phyloP scores from a whole-genome alignment of 805 yeast genomes.

The Wickerhamiella occidentalis region DNA sequence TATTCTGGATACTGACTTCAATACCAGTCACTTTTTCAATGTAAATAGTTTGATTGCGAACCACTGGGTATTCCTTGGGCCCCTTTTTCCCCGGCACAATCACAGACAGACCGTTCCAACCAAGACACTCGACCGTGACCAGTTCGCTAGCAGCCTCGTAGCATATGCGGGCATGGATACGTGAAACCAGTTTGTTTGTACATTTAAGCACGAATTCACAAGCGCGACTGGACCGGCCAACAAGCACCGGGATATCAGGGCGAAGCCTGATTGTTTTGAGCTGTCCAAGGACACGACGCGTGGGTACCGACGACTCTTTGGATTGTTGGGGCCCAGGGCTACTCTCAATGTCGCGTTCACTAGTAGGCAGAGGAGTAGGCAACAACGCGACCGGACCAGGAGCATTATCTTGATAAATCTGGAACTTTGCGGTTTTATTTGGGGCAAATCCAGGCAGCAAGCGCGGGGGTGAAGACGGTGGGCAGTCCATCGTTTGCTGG shows the following conservation, averaged over 20 bases:
- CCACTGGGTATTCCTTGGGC: slow-evolving; percentile 37
- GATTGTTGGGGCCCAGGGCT: slow-evolving; percentile 3
- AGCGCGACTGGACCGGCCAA: slow-evolving; percentile 60
- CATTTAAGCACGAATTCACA: slow-evolving; percentile 40
- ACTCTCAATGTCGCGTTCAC: slow-evolving; percentile 14
- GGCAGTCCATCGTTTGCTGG: slow-evolving; percentile 13
- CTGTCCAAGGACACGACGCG: slow-evolving; percentile 11
- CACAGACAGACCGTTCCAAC: slow-evolving; percentile 69
- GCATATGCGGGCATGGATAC: slow-evolving; percentile 48
- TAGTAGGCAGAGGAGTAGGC: slow-evolving; percentile 21
- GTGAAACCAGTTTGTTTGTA: slow-evolving; percentile 47
- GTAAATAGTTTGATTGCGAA: slow-evolving; percentile 48
- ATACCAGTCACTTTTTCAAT: slow-evolving; percentile 55
- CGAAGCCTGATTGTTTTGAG: slow-evolving; percentile 16
- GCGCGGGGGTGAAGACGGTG: slow-evolving; percentile 20
- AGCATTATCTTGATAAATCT: slow-evolving; percentile 14
- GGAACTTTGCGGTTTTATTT: slow-evolving; percentile 1
- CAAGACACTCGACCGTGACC: slow-evolving; percentile 55
- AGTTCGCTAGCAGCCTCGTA: slow-evolving; percentile 32
- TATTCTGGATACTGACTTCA: slow-evolving; percentile 60
- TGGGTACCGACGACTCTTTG: neutral
- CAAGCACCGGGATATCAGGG: slow-evolving; percentile 27
- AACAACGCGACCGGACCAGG: slow-evolving; percentile 2
- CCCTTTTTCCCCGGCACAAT: slow-evolving; percentile 39
- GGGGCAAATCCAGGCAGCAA: slow-evolving; percentile 11